Conservation (phyloP, 2,329 filamentous ascomycete species). For the Thelonectria blattea region DNA sequence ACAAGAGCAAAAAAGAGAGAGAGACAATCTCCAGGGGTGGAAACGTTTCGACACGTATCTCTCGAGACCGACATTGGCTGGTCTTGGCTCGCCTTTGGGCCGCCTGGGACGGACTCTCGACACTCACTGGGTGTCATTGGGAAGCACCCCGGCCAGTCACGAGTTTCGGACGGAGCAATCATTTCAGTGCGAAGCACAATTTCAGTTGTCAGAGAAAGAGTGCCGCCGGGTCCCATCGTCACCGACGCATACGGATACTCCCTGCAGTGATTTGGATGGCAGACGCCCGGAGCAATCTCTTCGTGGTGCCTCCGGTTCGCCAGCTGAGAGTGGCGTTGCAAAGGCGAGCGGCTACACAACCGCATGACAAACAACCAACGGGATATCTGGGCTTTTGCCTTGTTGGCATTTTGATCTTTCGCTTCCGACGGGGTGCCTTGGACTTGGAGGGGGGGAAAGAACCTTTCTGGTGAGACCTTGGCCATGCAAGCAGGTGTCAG, state of each 20-base stretch:
- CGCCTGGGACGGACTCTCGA: constrained; percentile 14
- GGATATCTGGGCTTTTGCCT: constrained; percentile 2
- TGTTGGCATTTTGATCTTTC: background rate
- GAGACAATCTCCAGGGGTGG: constrained; percentile 29
- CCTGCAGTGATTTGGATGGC: background rate
- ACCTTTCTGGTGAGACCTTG: constrained; percentile 8
- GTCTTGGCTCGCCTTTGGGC: constrained; percentile 13
- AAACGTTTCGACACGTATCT: constrained; percentile 30
- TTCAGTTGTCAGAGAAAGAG: constrained; percentile 10
- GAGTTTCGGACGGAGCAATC: background rate
- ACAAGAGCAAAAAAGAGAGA: constrained; percentile 11
- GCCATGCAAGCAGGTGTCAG: constrained; percentile 33
- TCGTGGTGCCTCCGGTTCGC: background rate
- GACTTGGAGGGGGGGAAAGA: constrained; percentile 10
- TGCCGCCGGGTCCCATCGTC: background rate
- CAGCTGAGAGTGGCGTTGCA: background rate
- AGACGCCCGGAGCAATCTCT: background rate
- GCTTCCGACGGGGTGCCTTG: constrained; percentile 1
- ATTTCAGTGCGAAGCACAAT: constrained; percentile 12
- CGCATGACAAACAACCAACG: constrained; percentile 6
- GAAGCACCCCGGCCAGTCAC: constrained; percentile 9
- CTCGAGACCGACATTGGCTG: constrained; percentile 4
- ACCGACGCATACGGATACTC: background rate
- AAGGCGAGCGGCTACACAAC: background rate
- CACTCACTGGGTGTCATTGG: constrained; percentile 6